Conservation (phyloP, 805 yeast species). For the Metschnikowia vanudenii region DNA sequence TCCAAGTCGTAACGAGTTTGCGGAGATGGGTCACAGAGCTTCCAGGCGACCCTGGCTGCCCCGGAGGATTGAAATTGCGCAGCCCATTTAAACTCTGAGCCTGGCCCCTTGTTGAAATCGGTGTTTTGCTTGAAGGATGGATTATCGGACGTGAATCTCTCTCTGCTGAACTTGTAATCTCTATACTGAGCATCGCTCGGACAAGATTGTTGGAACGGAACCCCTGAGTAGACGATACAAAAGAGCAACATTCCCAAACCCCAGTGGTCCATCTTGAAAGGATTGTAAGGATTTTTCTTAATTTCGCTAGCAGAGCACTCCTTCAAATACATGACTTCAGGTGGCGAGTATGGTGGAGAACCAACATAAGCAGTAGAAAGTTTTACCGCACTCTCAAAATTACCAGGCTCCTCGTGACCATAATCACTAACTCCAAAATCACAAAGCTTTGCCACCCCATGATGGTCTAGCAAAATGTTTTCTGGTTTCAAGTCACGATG, state of each 20-base stretch:
- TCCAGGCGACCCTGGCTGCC: conserved; percentile 71
- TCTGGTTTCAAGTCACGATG: conserved; percentile 79
- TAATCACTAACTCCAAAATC: conserved; percentile 76
- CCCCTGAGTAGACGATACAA: conserved; percentile 53
- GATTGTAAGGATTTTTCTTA: conserved; percentile 52
- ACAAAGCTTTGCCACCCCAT: conserved; percentile 65
- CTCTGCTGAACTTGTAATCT: conserved; percentile 53
- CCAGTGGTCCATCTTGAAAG: conserved; percentile 71
- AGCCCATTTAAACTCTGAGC: conserved; percentile 69
- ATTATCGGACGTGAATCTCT: conserved; percentile 38
- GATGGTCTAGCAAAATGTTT: conserved; percentile 56
- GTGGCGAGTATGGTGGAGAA: conserved; percentile 79
- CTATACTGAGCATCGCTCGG: conserved; percentile 50
- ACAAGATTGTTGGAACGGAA: conserved; percentile 58
- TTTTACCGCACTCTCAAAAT: conserved; percentile 43
- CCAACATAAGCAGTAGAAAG: conserved; percentile 57
- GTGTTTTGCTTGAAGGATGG: conserved; percentile 49
- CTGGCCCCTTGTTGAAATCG: conserved; percentile 56
- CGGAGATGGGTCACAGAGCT: conserved; percentile 64
- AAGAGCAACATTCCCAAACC: conserved; percentile 68
- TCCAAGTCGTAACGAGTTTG: conserved; percentile 53
- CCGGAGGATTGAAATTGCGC: conserved; percentile 56
- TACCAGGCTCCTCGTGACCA: conserved; percentile 54
- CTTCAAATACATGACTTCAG: conserved; percentile 62
- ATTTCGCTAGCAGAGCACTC: conserved; percentile 31